Conservation (phyloP, 129 eudicot species). For the Saussurea involucrata region DNA sequence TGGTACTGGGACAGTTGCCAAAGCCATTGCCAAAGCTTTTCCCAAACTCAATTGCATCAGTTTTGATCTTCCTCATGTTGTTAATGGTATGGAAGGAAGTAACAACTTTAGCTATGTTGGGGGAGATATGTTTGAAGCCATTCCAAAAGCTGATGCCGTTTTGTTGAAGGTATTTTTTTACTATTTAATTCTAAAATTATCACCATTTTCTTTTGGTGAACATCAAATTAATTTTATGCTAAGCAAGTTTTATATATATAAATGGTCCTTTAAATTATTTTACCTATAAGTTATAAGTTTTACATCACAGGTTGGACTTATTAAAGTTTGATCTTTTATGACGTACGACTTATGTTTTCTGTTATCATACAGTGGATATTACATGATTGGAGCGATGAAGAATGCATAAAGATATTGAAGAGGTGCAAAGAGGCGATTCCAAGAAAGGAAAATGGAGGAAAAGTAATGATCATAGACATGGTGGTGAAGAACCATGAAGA, state of each 20-base stretch:
- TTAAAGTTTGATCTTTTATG: neutral
- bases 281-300: too few species aligned
- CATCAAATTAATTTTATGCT: too few species aligned
- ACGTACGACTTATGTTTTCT: neutral
- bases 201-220: too few species aligned
- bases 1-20: conserved; percentile 28
- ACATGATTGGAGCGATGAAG: conserved; percentile 31
- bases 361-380: conserved; percentile 19
- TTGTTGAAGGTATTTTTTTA: conserved; percentile 22
- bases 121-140: conserved; percentile 26
- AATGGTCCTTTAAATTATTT: too few species aligned
- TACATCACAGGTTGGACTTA: neutral
- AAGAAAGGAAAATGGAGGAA: conserved; percentile 23
- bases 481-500: neutral
- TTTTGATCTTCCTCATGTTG: conserved; percentile 42
- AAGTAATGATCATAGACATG: conserved; percentile 20
- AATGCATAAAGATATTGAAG: conserved; percentile 22
- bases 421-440: conserved; percentile 22
- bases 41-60: conserved; percentile 1
- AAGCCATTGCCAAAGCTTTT: conserved; percentile 17
- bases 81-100: conserved; percentile 19
- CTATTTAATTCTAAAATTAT: too few species aligned
- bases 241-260: too few species aligned
- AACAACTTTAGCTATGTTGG: conserved; percentile 12
- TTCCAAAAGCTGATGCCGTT: conserved; percentile 23